Evolutionary conservation across 352 stramenopile species (phyloP).

Genomic region (Globisporangium solare): DNA sequence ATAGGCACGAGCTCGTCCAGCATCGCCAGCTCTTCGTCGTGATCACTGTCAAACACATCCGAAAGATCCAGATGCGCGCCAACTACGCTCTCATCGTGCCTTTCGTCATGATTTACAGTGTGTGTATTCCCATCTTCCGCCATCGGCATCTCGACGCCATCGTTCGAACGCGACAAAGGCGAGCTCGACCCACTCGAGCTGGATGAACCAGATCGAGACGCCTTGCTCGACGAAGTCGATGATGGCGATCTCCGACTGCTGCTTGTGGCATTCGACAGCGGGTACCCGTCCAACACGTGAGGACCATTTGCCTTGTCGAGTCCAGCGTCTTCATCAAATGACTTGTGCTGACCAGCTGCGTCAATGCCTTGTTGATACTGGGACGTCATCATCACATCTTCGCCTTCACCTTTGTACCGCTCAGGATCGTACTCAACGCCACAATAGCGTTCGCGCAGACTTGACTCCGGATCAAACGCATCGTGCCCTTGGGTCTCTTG

Average conservation of each 20-base stretch:
- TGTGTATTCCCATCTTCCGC: neutral
- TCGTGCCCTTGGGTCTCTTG: slow-evolving; percentile 1
- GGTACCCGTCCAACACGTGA: neutral
- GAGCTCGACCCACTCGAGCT: neutral
- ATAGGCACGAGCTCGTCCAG: neutral
- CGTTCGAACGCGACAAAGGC: neutral
- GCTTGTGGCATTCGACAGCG: neutral
- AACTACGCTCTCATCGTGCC: neutral
- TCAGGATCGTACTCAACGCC: slow-evolving; percentile 1
- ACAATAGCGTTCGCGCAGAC: neutral
- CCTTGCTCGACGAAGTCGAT: neutral
- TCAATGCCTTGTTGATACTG: no score
- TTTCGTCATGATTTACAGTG: neutral
- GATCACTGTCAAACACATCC: no score
- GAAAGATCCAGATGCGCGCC: no score
- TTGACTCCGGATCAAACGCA: neutral
- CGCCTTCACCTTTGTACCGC: neutral
- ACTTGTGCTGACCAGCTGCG: no score
- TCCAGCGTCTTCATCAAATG: no score
- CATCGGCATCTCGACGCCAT: neutral
- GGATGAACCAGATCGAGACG: no score
- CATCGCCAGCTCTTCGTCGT: neutral
- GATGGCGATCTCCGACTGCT: neutral
- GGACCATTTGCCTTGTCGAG: no score
- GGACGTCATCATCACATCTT: neutral